Base-by-base conservation (phyloP, 371 early-diverging fungal species). In the Mucor indicus region DNA sequence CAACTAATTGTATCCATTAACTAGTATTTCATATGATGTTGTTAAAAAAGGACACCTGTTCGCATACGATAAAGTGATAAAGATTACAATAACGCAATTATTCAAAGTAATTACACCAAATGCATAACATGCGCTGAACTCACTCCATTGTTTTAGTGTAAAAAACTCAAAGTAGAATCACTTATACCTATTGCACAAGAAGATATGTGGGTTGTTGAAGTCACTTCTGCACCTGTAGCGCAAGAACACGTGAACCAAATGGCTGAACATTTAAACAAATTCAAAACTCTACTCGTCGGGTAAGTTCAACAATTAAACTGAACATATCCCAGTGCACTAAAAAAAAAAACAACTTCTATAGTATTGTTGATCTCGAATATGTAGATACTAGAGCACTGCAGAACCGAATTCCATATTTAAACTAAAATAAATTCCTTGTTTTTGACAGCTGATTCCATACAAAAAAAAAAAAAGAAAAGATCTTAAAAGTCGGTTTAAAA, bases 211-310 rank as follows among this genome's bases (percentile, higher is more conserved):
- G 36, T 76, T n/a, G 64, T 76, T 7, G 77, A 76, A 53, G 66
- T 68, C 1, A 60, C 61, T 3, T 64, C 72, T 4, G 44, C 56
- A 6, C 60, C 69, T 4, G 68, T 72, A 7, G 38, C 69, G 13
- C 77, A 76, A 56, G 77, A 76, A 50, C 68, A 68, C 35, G 72
- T 76, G 1, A 69, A 62, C 43, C 67, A 69, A 47, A 72, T 70
- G 70, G 70, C 72, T 15, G 73, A 69, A 31, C 71, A 72, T 54
- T 32, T 76, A 37, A 59, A 55, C 32, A 67, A 62, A 37, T 70
- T 76, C 41, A 69, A 66, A 38, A 40, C 35, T 12, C 38, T 69
- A 19, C 41, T 76, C 5, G 65, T 60, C 36, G 77, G 77, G 76
- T 75, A 69, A 58, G 21, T 1, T 16, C 13, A 17, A 9, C 35